Evolutionary conservation across 441 rosid species (phyloP), one percentile per base, ranked within the genome.

Genomic region (Populus hybrid): DNA sequence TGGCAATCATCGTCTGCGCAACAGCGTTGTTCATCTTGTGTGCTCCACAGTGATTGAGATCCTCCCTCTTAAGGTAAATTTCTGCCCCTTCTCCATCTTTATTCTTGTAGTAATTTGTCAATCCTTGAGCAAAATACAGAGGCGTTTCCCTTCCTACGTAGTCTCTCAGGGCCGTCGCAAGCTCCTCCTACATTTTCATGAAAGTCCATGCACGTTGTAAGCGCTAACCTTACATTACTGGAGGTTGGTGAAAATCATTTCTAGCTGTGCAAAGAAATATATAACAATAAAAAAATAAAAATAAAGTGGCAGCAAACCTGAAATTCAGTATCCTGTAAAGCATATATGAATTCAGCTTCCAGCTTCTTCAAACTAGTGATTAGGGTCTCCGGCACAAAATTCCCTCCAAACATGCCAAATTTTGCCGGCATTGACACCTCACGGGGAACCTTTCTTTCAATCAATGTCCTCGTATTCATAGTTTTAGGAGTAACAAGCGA

Each of bases 1-100:
- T 86, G 68, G 97, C 96, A 10, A 94, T 83, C 91, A 94, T 88
- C 0, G 90, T 91, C 78, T 92, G 97, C 19, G 86, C 96, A 2
- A 92, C 77, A 21, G 98, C 92, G 66, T 94, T 94, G 77, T 94
- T 94, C 75, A 91, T 87, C 82, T 92, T 94, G 80, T 94, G 96
- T 8, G 98, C 88, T 9, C 97, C 97, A 2, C 83, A 18, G 23
- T 92, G 97, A 84, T 79, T 88, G 12, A 94, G 92, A 79, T 94
- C 98, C 77, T 92, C 97, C 72, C 98, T 87, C 79, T 94, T 94
- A 12, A 94, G 79, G 75, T 89, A 94, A 38, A 94, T 92, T 63
- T 89, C 88, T 2, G 96, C 88, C 19, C 98, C 91, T 76, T 83
- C 80, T 63, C 91, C 90, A 1, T 78, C 82, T 16, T 78, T 67